Base-by-base conservation (phyloP, 2,329 filamentous ascomycete genomes). In the Hypoxylon sp. region DNA sequence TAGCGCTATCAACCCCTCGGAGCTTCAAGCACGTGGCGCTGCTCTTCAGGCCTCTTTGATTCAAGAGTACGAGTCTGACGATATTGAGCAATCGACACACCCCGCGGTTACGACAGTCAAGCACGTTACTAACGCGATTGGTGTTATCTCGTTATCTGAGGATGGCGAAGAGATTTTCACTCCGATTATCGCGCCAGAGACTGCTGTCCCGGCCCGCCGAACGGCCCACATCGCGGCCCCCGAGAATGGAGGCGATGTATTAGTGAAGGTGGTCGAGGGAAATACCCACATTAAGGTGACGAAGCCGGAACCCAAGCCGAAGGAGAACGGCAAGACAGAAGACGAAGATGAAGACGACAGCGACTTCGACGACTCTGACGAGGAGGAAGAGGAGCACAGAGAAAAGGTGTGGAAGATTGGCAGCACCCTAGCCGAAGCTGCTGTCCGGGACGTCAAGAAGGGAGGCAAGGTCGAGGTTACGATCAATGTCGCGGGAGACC, bases 21-120 rank as follows among this genome's bases (percentile, higher is more conserved):
- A 98, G 83, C 87, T 97, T 60, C 85, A 91, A 74, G 91, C 92
- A 68, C 90, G 96, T 70, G 96, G 96, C 76, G 96, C 96, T 66
- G 95, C 96, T 30, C 93, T 99, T 74, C 96, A 99, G 82, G 96
- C 96, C 37, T 96, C 91, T 65, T 84, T 99, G 69, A 93, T 99
- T 79, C 90, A 94, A 80, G 95, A 97, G 80, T 99, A 97, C 80
- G 96, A 99, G 74, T 86, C 89, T 72, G 90, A 93, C 71, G 95
- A 98, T 77, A 96, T 99, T 73, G 92, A 96, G 78, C 94, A 97
- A 85, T 97, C 93, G 68, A 97, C 94, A 50, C 95, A 99, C 84
- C 91, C 96, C 55, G 93, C 94, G 77, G 94, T 99, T 70, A 97
- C 95, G 32, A 95, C 94, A 14, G 94, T 96, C 55, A 93, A 94